Conservation (phyloP, 768 basidiomycete species). For the Vishniacozyma victoriae region DNA sequence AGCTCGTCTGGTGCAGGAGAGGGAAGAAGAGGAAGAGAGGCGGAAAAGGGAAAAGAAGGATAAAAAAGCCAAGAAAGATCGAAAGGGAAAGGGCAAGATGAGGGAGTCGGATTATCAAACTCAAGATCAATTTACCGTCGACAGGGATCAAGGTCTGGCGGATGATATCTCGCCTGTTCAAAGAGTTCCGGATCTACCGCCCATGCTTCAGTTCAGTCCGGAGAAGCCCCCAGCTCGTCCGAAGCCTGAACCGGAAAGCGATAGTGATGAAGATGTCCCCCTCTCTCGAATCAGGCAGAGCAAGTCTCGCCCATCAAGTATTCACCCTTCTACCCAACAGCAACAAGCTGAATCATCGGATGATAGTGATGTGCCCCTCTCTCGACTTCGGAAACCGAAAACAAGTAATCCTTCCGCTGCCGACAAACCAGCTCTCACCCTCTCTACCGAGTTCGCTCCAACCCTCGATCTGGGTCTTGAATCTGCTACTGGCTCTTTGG, state of each 20-base stretch:
- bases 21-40: constrained; percentile 46
- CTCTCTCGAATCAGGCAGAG: neutral
- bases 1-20: constrained; percentile 52
- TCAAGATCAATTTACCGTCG: neutral
- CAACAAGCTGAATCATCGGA: constrained; percentile 7
- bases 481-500: neutral
- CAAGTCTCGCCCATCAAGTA: neutral
- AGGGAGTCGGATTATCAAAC: neutral
- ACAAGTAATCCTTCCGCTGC: too few species aligned
- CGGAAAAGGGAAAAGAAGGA: constrained; percentile 41
- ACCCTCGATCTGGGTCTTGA: too few species aligned
- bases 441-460: neutral
- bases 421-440: neutral
- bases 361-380: constrained; percentile 32
- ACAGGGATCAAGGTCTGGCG: neutral
- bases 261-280: constrained; percentile 25
- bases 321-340: neutral
- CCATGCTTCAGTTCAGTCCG: constrained; percentile 10
- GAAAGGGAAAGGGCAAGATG: constrained; percentile 20
- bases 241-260: neutral
- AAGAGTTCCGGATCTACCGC: constrained; percentile 7
- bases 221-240: neutral
- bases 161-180: constrained; percentile 13
- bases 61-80: constrained; percentile 10
- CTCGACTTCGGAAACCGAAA: constrained; percentile 18